Base-by-base conservation (phyloP, 1,284 basidiomycete genomes). In the Heliocybe sulcata region DNA sequence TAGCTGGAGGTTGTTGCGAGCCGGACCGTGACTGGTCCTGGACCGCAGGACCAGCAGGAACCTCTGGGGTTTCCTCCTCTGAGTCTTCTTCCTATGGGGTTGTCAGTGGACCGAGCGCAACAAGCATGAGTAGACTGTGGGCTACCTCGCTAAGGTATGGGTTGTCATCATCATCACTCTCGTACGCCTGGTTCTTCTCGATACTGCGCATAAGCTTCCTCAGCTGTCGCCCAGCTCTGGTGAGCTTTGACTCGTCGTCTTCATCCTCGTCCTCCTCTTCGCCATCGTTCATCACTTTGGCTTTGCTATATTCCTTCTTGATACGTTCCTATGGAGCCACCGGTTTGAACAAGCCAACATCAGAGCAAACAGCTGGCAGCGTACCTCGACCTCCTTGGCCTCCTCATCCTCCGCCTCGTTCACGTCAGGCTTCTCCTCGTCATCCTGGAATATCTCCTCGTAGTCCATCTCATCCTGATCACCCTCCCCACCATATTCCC, bases 401-500 rank as follows among this genome's bases (percentile, higher is more conserved):
- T 92, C 89, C 56, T 92, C 89, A 57, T 94, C 92, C 51, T 92
- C 84, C 54, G 75, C 73, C 27, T 83, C 83, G 55, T 90, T 86
- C 20, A 78, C 74, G 45, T 84, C 77, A 66, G 83, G 78, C 65
- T 82, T 83, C 65, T 94, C 92, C 53, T 94, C 92, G 60, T 94
- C 92, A 61, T 94, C 92, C 20, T 87, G 87, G 64, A 92, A 88
- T 19, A 89, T 87, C 62, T 90, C 90, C 63, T 94, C 91, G 63
- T 82, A 94, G 23, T 87, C 79, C 56, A 90, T 78, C 65, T 94
- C 92, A 63, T 93, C 92, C 57, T 90, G 65, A 63, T 87, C 85
- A 16, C 86, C 87, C 58, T 90, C 87, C 35, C 74, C 80, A 23
- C 85, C 85, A 58, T 79, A 72, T 61, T 87, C 83, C 57, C 74